A percentile compares a stretch with the other conserved stretches of the same genome.
Conservation (phyloP, 129 eudicot species). For the Apium graveolens region DNA sequence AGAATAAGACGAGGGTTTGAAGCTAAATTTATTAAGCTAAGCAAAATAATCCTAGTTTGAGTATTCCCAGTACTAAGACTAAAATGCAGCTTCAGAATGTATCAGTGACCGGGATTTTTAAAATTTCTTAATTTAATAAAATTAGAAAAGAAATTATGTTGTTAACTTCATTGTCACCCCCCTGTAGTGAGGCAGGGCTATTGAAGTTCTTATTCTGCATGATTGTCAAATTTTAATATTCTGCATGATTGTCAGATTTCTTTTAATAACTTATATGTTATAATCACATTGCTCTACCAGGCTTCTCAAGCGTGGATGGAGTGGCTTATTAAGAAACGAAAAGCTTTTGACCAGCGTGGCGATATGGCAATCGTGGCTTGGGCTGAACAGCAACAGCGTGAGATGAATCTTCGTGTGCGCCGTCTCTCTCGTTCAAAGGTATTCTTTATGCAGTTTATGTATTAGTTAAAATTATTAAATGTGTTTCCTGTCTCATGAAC, state of each 20-base stretch:
- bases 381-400: constrained; percentile 98
- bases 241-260: not conserved
- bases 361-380: constrained; percentile 98
- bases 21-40: not conserved
- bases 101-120: not conserved
- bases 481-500: not conserved
- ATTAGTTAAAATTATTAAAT: not conserved
- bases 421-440: constrained; percentile 99
- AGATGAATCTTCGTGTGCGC: constrained; percentile 78
- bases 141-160: not conserved
- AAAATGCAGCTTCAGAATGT: not conserved
- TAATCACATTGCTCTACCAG: constrained; percentile 24
- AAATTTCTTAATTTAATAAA: not conserved
- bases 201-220: not conserved
- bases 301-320: constrained; percentile 99
- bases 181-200: not conserved
- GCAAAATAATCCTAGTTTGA: not conserved
- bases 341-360: constrained; percentile 97
- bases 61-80: not conserved
- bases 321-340: constrained; percentile 88
- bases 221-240: not conserved
- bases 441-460: not conserved
- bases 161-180: not conserved
- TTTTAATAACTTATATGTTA: not conserved
- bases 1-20: not conserved